A percentile compares a stretch with the other conserved stretches of the same genome.
phyloP scores from a whole-genome alignment of 345 rosid species.

The Theobroma cacao region DNA sequence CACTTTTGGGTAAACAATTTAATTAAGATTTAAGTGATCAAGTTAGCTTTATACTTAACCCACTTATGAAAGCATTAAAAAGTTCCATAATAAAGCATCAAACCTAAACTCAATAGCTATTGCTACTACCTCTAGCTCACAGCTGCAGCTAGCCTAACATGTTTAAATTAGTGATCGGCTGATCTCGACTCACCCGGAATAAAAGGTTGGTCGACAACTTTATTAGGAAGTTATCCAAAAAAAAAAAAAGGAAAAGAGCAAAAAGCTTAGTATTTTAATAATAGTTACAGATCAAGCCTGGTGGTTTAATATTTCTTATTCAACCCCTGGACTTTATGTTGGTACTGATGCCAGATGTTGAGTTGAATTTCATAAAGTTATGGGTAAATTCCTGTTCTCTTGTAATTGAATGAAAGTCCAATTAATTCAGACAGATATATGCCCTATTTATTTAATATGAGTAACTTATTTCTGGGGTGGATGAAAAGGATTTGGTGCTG shows the following conservation, averaged over 20 bases:
- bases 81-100: constrained; percentile 6
- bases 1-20: not conserved
- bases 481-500: not conserved
- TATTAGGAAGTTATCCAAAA: not conserved
- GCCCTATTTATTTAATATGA: too few relatives aligned
- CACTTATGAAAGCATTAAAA: not conserved
- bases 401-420: too few relatives aligned
- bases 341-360: too few relatives aligned
- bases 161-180: not conserved
- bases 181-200: not conserved
- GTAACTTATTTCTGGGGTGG: not conserved
- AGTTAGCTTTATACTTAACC: not conserved
- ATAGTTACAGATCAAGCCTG: too few relatives aligned
- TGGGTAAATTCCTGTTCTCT: not conserved
- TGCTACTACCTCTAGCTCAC: not conserved
- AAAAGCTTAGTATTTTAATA: not conserved
- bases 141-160: not conserved
- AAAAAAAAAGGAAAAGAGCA: too few relatives aligned
- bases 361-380: not conserved
- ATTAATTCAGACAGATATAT: not conserved
- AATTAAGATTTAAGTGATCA: not conserved
- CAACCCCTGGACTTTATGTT: too few relatives aligned
- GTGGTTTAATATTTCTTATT: too few relatives aligned
- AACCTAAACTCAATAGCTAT: not conserved
- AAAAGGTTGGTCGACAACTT: not conserved